phyloP scores from a whole-genome alignment of 225 moss, liverwort and hornwort species.

The Thuidium tamariscinum region DNA sequence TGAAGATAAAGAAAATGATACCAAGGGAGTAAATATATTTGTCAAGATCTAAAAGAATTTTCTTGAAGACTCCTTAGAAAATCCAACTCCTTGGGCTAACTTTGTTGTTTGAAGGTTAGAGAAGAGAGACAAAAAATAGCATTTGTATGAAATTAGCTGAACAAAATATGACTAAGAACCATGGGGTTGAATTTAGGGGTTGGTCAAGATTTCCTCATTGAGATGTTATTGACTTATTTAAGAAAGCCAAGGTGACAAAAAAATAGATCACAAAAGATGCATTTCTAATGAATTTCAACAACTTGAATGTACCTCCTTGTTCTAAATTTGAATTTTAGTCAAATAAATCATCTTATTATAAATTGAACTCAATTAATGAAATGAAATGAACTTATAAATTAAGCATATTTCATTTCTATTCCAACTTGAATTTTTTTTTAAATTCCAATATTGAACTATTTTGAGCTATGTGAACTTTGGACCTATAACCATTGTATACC shows the following conservation, averaged over 20 bases:
- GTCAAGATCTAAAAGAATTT: not conserved
- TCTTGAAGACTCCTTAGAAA: not conserved
- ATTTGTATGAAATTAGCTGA: not conserved
- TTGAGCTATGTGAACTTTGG: no score
- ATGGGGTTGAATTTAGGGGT: not conserved
- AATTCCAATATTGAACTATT: no score
- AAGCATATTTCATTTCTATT: not conserved
- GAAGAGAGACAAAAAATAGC: rapidly evolving
- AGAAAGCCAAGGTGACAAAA: not conserved
- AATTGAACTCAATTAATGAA: not conserved
- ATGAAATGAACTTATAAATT: not conserved
- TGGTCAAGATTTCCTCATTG: not conserved
- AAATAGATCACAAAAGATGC: rapidly evolving
- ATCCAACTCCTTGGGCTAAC: rapidly evolving
- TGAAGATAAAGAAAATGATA: not conserved
- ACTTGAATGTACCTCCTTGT: not conserved
- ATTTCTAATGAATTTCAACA: not conserved
- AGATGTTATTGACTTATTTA: not conserved
- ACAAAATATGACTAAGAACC: not conserved
- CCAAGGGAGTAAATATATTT: not conserved
- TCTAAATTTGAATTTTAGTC: not conserved
- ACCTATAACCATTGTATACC: no score
- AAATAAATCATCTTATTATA: not conserved
- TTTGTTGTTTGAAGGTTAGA: not conserved
- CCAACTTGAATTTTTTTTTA: not conserved